Evolutionary conservation across 257 asterid genomes (phyloP).

Genomic region (Haberlea rhodopensis): DNA sequence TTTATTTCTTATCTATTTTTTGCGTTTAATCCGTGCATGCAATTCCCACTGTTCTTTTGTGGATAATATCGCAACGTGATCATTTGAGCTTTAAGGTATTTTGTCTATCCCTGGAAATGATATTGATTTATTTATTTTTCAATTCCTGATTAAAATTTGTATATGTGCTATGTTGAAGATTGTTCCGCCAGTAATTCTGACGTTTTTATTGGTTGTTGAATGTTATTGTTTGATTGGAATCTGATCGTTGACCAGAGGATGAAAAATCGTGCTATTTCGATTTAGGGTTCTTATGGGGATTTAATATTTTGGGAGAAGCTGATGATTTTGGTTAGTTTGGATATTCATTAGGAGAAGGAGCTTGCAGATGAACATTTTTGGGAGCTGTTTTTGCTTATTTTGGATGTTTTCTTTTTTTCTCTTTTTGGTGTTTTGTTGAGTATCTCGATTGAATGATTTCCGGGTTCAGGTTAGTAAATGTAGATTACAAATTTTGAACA

Average conservation of each 20-base stretch:
- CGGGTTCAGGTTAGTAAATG: conserved; percentile 10
- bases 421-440: conserved; percentile 20
- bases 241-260: neutral
- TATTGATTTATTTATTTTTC: no score
- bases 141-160: neutral
- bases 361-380: neutral
- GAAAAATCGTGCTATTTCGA: neutral
- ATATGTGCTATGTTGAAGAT: neutral
- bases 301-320: neutral
- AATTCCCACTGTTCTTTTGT: neutral
- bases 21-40: neutral
- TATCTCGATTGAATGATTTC: conserved; percentile 20
- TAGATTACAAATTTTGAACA: conserved; percentile 5
- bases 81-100: neutral
- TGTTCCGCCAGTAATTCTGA: neutral
- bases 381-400: neutral
- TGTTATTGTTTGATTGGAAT: neutral
- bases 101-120: neutral
- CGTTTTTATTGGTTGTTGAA: neutral
- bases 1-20: no score
- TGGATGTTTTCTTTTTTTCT: conserved; percentile 1
- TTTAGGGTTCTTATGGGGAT: neutral
- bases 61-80: neutral
- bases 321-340: neutral
- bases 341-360: neutral